These are phyloP conservation scores for Wallacemonas sp. DNA, from an alignment of 208 protist genomes.

Conservation along the genomic window DNA sequence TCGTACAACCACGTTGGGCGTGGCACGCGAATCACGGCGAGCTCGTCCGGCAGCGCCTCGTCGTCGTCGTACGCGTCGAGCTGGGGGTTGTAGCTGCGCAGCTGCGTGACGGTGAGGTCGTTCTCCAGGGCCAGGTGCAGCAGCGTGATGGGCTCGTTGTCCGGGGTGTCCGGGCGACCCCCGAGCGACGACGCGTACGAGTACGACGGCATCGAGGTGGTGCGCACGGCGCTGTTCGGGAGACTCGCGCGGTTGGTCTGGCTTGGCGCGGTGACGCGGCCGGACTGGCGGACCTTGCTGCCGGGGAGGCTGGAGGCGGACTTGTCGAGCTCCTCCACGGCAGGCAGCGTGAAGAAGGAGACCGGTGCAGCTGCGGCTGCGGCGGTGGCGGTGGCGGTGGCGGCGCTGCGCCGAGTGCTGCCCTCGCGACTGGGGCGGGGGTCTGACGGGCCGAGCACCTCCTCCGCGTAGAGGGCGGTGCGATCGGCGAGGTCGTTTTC, in stretches of 20 bases:
- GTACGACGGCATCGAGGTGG: background rate
- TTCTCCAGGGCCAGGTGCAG: slow-evolving; percentile 37
- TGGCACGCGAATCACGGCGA: slow-evolving; percentile 1
- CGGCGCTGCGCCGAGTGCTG: background rate
- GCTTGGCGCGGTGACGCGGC: background rate
- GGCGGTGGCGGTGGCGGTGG: background rate
- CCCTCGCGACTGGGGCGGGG: background rate
- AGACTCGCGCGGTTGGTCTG: background rate
- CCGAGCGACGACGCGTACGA: background rate
- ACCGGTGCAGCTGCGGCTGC: background rate
- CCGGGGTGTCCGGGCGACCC: slow-evolving; percentile 10
- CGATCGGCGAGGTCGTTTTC: background rate
- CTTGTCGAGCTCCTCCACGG: slow-evolving; percentile 7
- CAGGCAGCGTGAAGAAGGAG: slow-evolving; percentile 9
- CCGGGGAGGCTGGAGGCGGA: background rate
- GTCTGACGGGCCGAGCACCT: slow-evolving; percentile 7
- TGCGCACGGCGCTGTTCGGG: background rate
- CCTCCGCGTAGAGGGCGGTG: background rate
- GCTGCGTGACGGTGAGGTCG: slow-evolving; percentile 23
- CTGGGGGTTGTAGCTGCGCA: slow-evolving; percentile 39
- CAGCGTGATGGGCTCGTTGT: slow-evolving; percentile 43
- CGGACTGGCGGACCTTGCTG: background rate
- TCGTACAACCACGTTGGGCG: slow-evolving; percentile 11
- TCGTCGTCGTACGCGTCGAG: slow-evolving; percentile 28
- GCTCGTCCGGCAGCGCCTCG: slow-evolving; percentile 23